Percentiles rank a stretch among this genome's conserved stretches.
Evolutionary conservation across 768 basidiomycete genomes (phyloP).

Genomic region (Tricholoma hemisulphureum): DNA sequence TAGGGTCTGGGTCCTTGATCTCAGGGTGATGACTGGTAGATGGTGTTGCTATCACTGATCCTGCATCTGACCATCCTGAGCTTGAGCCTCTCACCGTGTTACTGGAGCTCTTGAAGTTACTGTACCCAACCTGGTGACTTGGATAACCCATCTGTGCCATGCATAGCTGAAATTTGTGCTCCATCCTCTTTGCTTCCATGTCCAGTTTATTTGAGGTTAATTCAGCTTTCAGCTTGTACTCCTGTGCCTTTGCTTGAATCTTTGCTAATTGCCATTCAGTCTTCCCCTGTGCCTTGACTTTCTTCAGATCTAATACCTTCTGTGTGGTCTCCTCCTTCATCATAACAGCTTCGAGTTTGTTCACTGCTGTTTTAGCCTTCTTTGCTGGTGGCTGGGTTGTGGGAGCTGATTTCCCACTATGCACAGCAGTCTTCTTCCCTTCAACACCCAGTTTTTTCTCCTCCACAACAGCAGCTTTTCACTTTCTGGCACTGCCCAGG

Average conservation of each 20-base stretch:
- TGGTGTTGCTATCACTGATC: too few relatives aligned
- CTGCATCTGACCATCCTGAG: too few relatives aligned
- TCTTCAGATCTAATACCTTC: too few relatives aligned
- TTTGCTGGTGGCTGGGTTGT: neutral
- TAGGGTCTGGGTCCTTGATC: too few relatives aligned
- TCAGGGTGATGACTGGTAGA: too few relatives aligned
- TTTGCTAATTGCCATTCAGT: neutral
- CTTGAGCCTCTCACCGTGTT: too few relatives aligned
- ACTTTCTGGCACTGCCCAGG: too few relatives aligned
- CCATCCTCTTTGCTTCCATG: neutral
- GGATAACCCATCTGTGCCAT: neutral
- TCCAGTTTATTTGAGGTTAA: neutral
- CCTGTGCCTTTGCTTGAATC: neutral
- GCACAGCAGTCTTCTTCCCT: too few relatives aligned
- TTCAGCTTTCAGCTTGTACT: neutral
- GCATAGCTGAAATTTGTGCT: neutral
- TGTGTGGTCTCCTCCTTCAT: neutral
- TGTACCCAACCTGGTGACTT: neutral
- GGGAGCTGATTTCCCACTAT: too few relatives aligned
- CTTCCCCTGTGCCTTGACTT: neutral
- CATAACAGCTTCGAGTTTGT: neutral
- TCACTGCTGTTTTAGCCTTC: neutral
- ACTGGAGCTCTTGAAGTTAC: neutral
- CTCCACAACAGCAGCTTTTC: too few relatives aligned
- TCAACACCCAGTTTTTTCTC: too few relatives aligned